Base-by-base conservation (phyloP, 305 asterid species). In the Fraxinus angustifolia region DNA sequence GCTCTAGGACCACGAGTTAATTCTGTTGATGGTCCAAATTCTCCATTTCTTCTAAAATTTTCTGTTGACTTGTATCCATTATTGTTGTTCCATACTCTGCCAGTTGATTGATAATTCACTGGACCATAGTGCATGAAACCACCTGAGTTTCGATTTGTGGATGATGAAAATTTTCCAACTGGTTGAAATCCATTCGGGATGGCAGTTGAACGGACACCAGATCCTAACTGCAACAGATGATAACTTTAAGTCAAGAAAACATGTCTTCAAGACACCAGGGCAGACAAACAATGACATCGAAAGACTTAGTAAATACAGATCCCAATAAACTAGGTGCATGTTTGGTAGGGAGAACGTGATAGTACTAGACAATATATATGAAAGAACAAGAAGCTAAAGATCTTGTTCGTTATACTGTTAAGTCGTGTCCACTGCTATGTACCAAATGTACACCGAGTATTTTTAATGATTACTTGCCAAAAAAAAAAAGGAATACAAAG, bases 1-100 rank as follows among this genome's bases (percentile, higher is more conserved):
- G 90, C 92, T 81, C 98, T 90, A 19, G 98, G 98, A 78, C 98
- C 98, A 75, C 98, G 92, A 36, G 92, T 91, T 60, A 92, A 68
- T 87, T 90, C 98, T 14, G 79, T 79, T 5, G 78, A 82, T 42
- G 87, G 86, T 72, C 87, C 92, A 74, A 38, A 33, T 74, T 87
- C 90, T 75, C 94, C 94, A 75, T 86, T 84, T 82, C 87, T 88
- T 88, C 84, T 83, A 42, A 80, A 82, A 65, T 84, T 85, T 45
- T 84, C 92, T 82, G 89, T 85, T 6, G 92, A 74, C 83, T 85
- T 88, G 84, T 76, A 78, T 83, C 86, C 84, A 78, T 88, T 82
- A 77, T 87, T 91, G 79, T 80, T 81, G 85, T 85, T 86, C 94
- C 91, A 92, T 48, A 26, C 74, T 80, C 92, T 86, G 77, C 75